Base-by-base conservation (phyloP, 768 basidiomycete genomes). In the Mycena filopes region DNA sequence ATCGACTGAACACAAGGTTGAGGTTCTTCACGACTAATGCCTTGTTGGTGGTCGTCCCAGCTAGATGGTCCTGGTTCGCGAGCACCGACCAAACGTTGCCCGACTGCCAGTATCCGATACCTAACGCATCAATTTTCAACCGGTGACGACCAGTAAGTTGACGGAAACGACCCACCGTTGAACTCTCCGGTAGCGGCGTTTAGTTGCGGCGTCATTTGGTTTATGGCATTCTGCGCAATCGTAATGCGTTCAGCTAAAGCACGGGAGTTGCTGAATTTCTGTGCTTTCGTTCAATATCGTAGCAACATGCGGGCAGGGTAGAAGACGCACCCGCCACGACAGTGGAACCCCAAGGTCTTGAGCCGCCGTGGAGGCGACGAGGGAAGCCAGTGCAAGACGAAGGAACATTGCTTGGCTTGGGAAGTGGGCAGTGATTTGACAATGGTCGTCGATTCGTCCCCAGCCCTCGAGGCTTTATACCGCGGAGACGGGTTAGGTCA, bases 81-180 rank as follows among this genome's bases (percentile, higher is more conserved):
- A 83, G 77, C n/a, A 79, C 81, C 20, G 84, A 82, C 73, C 78
- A 83, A 12, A 81, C 84, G 54, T 86, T 87, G 2, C 77, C 86
- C 25, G 83, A 76, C 68, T 86, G 84, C 86, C 86, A 86, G 62
- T 79, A 86, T 41, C 83, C 79, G 42, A 87, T 80, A 8, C 81
- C 85, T 84, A 45, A 21, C 26, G 33, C 25, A 21, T 23, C 2
- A 36, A 36, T 36, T 36, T 33, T 54, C 25, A 41, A 38, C 18
- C 40, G 20, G 20, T 25, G 40, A 18, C 16, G 15, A 38, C 53
- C 15, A 16, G 9, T n/a, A n/a, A n/a, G n/a, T 28, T 11, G 26
- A 26, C 25, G 6, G 12, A 15, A 12, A 38, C 13, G 26, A 29
- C 77, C 36, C 49, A 78, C 83, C 82, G 60, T 81, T 80, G 74